These are phyloP conservation scores for Coniochaeta sp. DNA, from an alignment of 2,329 filamentous ascomycete genomes.

Conservation along the genomic window DNA sequence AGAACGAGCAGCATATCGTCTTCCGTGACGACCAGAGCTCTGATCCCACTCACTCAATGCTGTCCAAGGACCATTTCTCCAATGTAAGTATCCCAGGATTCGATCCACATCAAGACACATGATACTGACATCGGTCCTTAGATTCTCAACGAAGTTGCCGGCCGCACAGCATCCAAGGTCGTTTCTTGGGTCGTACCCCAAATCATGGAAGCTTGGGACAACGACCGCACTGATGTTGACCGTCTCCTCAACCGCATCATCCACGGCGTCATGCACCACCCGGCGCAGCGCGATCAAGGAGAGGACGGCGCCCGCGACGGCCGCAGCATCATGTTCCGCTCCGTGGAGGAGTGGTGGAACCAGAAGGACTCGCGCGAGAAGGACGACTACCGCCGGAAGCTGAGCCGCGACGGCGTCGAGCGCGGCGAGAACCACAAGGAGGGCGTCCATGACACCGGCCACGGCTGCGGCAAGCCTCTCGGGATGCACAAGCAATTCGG, in stretches of 20 bases:
- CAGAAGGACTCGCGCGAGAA: slow-evolving; percentile 55
- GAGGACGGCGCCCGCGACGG: slow-evolving; percentile 66
- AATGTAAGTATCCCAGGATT: slow-evolving; percentile 45
- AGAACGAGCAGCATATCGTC: slow-evolving; percentile 77
- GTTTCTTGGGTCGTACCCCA: slow-evolving; percentile 84
- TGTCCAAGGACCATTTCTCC: slow-evolving; percentile 92
- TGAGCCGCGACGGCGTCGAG: slow-evolving; percentile 72
- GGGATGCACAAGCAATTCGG: slow-evolving; percentile 64
- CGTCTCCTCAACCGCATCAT: slow-evolving; percentile 70
- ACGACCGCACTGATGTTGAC: slow-evolving; percentile 63
- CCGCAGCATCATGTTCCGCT: slow-evolving; percentile 69
- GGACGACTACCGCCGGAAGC: slow-evolving; percentile 62
- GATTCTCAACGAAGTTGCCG: slow-evolving; percentile 79
- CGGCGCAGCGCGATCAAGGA: slow-evolving; percentile 65
- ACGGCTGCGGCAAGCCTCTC: slow-evolving; percentile 74
- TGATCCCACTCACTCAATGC: slow-evolving; percentile 90
- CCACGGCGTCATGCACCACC: slow-evolving; percentile 79
- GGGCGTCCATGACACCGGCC: slow-evolving; percentile 74
- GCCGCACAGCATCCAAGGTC: slow-evolving; percentile 70
- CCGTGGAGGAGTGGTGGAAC: slow-evolving; percentile 78
- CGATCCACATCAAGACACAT: background rate
- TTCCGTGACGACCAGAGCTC: slow-evolving; percentile 70
- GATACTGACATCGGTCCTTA: slow-evolving; percentile 5
- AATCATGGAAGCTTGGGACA: slow-evolving; percentile 80
- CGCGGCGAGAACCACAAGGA: slow-evolving; percentile 79